Evolutionary conservation across 768 basidiomycete genomes (phyloP).

Genomic region (Termitomyces sp.): DNA sequence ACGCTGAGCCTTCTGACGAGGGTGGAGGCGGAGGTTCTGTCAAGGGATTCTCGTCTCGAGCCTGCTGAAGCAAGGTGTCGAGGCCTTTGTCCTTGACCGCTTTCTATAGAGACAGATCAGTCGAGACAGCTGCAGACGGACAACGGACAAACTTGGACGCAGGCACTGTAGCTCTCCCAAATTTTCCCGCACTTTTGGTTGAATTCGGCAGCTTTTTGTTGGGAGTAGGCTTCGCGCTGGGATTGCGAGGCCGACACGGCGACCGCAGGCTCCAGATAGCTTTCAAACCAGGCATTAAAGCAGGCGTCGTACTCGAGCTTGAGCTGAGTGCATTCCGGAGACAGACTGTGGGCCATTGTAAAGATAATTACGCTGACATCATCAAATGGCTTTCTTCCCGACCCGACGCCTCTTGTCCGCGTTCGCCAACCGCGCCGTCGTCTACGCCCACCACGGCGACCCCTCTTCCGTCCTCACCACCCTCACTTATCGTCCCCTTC

Average conservation of each 20-base stretch:
- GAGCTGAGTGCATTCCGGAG: constrained; percentile 81
- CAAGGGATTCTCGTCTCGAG: constrained; percentile 74
- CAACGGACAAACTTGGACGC: constrained; percentile 65
- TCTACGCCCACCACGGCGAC: constrained; percentile 57
- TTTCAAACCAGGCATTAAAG: constrained; percentile 98
- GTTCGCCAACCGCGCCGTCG: constrained; percentile 52
- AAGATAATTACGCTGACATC: not conserved
- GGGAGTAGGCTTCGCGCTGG: constrained; percentile 56
- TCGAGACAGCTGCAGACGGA: not conserved
- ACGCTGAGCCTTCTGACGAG: constrained; percentile 5
- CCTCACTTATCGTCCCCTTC: constrained; percentile 45
- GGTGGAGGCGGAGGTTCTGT: constrained; percentile 50
- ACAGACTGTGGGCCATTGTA: constrained; percentile 75
- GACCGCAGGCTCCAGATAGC: constrained; percentile 84
- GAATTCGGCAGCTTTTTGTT: constrained; percentile 83
- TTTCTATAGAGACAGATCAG: constrained; percentile 37
- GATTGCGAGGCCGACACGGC: constrained; percentile 32
- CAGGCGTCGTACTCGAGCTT: constrained; percentile 90
- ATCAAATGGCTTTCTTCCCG: constrained; percentile 16
- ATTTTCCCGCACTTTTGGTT: constrained; percentile 78
- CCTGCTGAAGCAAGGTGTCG: constrained; percentile 70
- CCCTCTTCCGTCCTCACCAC: constrained; percentile 56
- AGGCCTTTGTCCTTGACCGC: constrained; percentile 78
- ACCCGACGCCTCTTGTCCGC: constrained; percentile 12
- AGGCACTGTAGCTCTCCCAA: constrained; percentile 76